Evolutionary conservation across 495 filamentous ascomycete species (phyloP).

Genomic region (Barbatosphaeria neglecta): DNA sequence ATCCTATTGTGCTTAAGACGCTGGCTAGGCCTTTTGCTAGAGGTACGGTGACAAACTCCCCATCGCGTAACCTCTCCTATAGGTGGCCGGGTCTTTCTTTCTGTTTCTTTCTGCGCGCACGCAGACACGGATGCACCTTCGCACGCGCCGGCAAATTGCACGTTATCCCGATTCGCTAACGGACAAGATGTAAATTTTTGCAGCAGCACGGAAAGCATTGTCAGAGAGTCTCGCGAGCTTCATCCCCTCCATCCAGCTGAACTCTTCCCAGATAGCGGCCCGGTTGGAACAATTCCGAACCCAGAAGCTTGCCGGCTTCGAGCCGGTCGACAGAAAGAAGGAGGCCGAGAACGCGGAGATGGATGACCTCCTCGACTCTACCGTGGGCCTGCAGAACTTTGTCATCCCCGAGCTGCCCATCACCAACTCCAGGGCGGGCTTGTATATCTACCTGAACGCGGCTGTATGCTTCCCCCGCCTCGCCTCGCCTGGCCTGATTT

Average conservation of each 20-base stretch:
- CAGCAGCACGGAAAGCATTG: slow-evolving; percentile 22
- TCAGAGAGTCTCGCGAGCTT: slow-evolving; percentile 38
- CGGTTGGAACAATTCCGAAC: slow-evolving; percentile 42
- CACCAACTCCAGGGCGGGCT: slow-evolving; percentile 71
- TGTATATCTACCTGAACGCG: slow-evolving; percentile 87
- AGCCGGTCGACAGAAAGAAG: slow-evolving; percentile 34
- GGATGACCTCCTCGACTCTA: slow-evolving; percentile 36
- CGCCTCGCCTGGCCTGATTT: neutral
- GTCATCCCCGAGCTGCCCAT: slow-evolving; percentile 54
- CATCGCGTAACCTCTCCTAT: too few relatives aligned
- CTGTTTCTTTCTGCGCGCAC: too few relatives aligned
- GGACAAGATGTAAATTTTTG: too few relatives aligned
- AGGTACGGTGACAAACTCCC: too few relatives aligned
- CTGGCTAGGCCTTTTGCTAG: slow-evolving; percentile 29
- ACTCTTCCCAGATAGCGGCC: slow-evolving; percentile 33
- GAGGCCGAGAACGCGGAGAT: slow-evolving; percentile 31
- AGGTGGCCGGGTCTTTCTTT: too few relatives aligned
- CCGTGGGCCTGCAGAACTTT: slow-evolving; percentile 39
- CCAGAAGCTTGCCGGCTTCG: slow-evolving; percentile 31
- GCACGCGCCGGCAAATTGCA: too few relatives aligned
- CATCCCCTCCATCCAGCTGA: slow-evolving; percentile 39
- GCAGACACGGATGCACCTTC: too few relatives aligned
- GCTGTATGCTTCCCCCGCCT: slow-evolving; percentile 43
- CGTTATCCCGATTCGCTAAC: too few relatives aligned
- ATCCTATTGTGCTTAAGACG: slow-evolving; percentile 29